Conservation (phyloP, 1,284 basidiomycete species). For the Rhodofomes roseus region DNA sequence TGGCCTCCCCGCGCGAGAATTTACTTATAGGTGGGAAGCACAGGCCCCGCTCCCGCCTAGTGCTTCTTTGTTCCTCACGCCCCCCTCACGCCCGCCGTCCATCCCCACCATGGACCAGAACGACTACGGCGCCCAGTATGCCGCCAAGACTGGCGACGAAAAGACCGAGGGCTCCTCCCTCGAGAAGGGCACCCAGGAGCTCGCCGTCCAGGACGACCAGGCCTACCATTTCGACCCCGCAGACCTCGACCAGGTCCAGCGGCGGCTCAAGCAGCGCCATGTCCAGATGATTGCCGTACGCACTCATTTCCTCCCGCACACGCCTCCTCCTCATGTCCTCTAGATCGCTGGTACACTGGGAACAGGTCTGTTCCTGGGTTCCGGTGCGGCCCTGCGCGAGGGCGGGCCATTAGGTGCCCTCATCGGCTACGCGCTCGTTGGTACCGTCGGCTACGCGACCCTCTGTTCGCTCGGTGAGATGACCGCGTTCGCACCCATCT, state of each 20-base stretch:
- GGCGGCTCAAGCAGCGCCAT: slow-evolving; percentile 66
- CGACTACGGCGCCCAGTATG: neutral
- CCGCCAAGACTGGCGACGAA: slow-evolving; percentile 7
- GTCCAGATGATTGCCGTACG: slow-evolving; percentile 56
- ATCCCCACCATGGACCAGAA: neutral
- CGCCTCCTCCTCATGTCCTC: neutral
- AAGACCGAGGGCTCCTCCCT: slow-evolving; percentile 18
- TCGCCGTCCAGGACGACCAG: slow-evolving; percentile 23
- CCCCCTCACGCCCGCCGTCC: neutral
- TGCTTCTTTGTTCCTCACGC: slow-evolving; percentile 2
- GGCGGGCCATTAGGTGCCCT: slow-evolving; percentile 62
- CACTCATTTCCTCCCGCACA: neutral
- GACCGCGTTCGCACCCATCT: slow-evolving; percentile 69
- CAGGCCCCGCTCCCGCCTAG: neutral
- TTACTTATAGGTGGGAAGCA: neutral
- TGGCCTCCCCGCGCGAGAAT: neutral
- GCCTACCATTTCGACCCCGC: slow-evolving; percentile 43
- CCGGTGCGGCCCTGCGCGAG: slow-evolving; percentile 53
- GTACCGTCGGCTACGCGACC: slow-evolving; percentile 61
- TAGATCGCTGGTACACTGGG: slow-evolving; percentile 73
- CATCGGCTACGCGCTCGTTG: slow-evolving; percentile 58
- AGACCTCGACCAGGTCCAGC: slow-evolving; percentile 60
- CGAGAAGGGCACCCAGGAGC: slow-evolving; percentile 31
- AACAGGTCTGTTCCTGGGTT: slow-evolving; percentile 81
- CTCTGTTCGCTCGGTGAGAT: slow-evolving; percentile 67